These are phyloP conservation scores for Suhomyces maxii DNA, from an alignment of 1,139 yeast species.

Conservation along the genomic window DNA sequence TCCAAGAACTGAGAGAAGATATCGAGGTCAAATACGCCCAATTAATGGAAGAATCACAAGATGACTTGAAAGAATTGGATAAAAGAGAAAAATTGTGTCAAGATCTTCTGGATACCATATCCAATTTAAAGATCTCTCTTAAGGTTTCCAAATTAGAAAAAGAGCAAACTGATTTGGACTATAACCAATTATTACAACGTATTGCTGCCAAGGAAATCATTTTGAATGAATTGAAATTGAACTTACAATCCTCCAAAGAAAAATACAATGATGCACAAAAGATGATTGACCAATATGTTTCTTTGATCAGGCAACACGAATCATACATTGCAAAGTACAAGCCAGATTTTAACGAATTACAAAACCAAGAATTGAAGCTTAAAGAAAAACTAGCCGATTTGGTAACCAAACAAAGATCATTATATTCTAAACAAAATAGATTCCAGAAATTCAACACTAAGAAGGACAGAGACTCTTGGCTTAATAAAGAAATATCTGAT, in stretches of 20 bases:
- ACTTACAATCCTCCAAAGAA: constrained; percentile 17
- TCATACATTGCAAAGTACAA: constrained; percentile 22
- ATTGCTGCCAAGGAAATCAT: constrained; percentile 44
- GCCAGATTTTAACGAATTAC: constrained; percentile 47
- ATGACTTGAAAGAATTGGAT: constrained; percentile 46
- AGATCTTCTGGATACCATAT: constrained; percentile 48
- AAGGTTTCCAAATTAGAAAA: constrained; percentile 51
- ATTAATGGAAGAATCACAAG: constrained; percentile 46
- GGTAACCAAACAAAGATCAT: constrained; percentile 57
- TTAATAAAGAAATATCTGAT: constrained; percentile 36
- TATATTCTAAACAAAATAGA: constrained; percentile 75
- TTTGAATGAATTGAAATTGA: constrained; percentile 30
- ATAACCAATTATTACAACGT: constrained; percentile 43
- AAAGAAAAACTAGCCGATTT: constrained; percentile 45
- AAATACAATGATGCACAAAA: constrained; percentile 18
- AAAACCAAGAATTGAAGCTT: constrained; percentile 39
- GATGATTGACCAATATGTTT: constrained; percentile 19
- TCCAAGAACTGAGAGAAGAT: constrained; percentile 59
- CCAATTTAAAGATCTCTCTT: constrained; percentile 37
- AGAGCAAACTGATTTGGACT: constrained; percentile 50
- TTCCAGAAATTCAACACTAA: constrained; percentile 57
- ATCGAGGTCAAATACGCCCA: constrained; percentile 61
- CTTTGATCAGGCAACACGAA: constrained; percentile 24
- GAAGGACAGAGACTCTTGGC: constrained; percentile 68
- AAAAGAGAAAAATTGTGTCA: constrained; percentile 48